These are phyloP conservation scores for Fusarium nanum DNA, from an alignment of 2,329 filamentous ascomycete genomes.

Conservation along the genomic window DNA sequence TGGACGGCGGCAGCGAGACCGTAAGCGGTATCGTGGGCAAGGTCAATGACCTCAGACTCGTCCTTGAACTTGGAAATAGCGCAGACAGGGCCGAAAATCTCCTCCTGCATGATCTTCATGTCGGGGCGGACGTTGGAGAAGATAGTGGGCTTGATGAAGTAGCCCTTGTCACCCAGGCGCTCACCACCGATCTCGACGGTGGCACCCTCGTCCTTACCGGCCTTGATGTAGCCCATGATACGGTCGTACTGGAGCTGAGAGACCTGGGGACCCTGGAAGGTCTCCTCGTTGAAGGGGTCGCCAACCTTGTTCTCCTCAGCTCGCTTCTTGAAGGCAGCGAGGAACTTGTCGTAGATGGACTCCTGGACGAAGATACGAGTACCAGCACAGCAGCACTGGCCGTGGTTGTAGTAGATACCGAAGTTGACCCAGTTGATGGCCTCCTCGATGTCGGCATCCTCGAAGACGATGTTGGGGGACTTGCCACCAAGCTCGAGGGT, in stretches of 20 bases:
- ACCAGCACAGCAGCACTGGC: constrained; percentile 77
- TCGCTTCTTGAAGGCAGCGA: constrained; percentile 82
- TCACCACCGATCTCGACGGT: constrained; percentile 67
- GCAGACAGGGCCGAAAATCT: constrained; percentile 92
- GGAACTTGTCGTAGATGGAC: constrained; percentile 87
- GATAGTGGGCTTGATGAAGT: constrained; percentile 93
- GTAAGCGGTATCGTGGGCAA: constrained; percentile 82
- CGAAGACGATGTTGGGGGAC: constrained; percentile 83
- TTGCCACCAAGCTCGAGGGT: constrained; percentile 84
- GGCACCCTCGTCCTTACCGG: constrained; percentile 69
- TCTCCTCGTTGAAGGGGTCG: constrained; percentile 81
- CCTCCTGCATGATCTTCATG: constrained; percentile 93
- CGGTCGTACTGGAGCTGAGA: constrained; percentile 88
- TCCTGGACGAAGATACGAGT: constrained; percentile 90
- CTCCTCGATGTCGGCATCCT: constrained; percentile 81
- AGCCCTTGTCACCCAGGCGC: constrained; percentile 78
- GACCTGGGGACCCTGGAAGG: constrained; percentile 91
- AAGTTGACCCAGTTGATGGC: constrained; percentile 83
- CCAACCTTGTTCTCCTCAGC: constrained; percentile 81
- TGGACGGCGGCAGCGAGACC: constrained; percentile 87
- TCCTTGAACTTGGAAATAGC: constrained; percentile 87
- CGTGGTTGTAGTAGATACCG: constrained; percentile 74
- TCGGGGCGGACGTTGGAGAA: constrained; percentile 83
- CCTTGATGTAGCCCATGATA: constrained; percentile 85
- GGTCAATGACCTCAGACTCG: constrained; percentile 79